Evolutionary conservation across 2,329 filamentous ascomycete genomes (phyloP).

Genomic region (Paraphaeosphaeria sporulosa): DNA sequence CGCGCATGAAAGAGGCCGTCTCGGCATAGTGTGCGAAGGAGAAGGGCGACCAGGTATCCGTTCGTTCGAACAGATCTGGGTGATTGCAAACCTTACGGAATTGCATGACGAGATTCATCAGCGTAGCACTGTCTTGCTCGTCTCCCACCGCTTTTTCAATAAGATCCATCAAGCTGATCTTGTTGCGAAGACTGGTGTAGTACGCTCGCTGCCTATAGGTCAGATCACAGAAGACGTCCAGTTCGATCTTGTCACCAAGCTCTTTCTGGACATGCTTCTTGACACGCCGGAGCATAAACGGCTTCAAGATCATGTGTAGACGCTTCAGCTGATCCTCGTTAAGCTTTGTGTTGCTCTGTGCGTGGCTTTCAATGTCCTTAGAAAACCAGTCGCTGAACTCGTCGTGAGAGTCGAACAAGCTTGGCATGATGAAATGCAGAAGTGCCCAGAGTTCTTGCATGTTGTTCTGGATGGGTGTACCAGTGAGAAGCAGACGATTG

Average conservation of each 20-base stretch:
- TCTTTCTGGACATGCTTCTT: slow-evolving; percentile 99
- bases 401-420: slow-evolving; percentile 91
- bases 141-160: slow-evolving; percentile 97
- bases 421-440: slow-evolving; percentile 99
- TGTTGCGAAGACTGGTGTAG: slow-evolving; percentile 90
- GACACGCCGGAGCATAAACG: slow-evolving; percentile 98
- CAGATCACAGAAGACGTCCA: slow-evolving; percentile 94
- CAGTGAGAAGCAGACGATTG: slow-evolving; percentile 90
- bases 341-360: slow-evolving; percentile 98
- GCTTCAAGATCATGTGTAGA: slow-evolving; percentile 98
- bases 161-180: slow-evolving; percentile 98
- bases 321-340: slow-evolving; percentile 98
- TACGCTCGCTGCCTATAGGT: slow-evolving; percentile 95
- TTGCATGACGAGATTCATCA: slow-evolving; percentile 99
- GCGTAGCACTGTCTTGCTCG: slow-evolving; percentile 90
- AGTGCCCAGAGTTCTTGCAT: slow-evolving; percentile 99
- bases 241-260: slow-evolving; percentile 96
- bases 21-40: slow-evolving; percentile 89
- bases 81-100: slow-evolving; percentile 99
- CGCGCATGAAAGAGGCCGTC: slow-evolving; percentile 92
- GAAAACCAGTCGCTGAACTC: slow-evolving; percentile 95
- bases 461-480: slow-evolving; percentile 99
- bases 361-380: slow-evolving; percentile 96
- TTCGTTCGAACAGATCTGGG: slow-evolving; percentile 93
- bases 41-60: slow-evolving; percentile 87